phyloP scores from a whole-genome alignment of 768 basidiomycete species.

The Piloderma croceum region DNA sequence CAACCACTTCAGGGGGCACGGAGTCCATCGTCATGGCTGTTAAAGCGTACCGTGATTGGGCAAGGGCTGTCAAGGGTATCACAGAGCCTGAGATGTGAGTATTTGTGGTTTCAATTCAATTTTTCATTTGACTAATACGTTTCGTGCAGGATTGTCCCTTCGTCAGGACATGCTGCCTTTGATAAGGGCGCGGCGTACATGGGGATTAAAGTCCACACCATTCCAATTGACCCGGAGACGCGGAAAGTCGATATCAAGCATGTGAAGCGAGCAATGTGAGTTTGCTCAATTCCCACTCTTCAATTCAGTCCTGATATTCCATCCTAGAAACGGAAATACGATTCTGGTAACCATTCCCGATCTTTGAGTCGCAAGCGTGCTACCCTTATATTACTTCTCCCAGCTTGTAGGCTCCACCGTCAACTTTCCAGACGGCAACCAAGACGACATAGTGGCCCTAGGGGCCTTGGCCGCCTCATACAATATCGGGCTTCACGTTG shows the following conservation, averaged over 20 bases:
- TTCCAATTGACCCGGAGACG: constrained; percentile 75
- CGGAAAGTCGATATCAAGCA: constrained; percentile 72
- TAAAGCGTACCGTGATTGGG: constrained; percentile 95
- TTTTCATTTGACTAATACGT: neutral
- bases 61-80: constrained; percentile 76
- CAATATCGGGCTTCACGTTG: constrained; percentile 86
- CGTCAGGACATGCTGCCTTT: constrained; percentile 89
- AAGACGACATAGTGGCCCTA: constrained; percentile 81
- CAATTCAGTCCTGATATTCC: no score
- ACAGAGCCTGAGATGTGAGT: constrained; percentile 88
- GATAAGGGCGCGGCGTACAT: constrained; percentile 89
- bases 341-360: constrained; percentile 64
- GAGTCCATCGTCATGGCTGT: constrained; percentile 95
- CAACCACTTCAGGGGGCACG: constrained; percentile 92
- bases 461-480: constrained; percentile 66
- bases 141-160: constrained; percentile 63
- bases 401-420: constrained; percentile 82
- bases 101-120: neutral
- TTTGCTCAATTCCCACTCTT: constrained; percentile 10
- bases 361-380: no score
- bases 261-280: constrained; percentile 85
- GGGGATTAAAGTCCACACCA: constrained; percentile 80
- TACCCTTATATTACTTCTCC: constrained; percentile 4
- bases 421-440: constrained; percentile 82
- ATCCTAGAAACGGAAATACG: constrained; percentile 74